Evolutionary conservation across 2,329 filamentous ascomycete genomes (phyloP).

Genomic region (Phaeophleospora eucalypticola): DNA sequence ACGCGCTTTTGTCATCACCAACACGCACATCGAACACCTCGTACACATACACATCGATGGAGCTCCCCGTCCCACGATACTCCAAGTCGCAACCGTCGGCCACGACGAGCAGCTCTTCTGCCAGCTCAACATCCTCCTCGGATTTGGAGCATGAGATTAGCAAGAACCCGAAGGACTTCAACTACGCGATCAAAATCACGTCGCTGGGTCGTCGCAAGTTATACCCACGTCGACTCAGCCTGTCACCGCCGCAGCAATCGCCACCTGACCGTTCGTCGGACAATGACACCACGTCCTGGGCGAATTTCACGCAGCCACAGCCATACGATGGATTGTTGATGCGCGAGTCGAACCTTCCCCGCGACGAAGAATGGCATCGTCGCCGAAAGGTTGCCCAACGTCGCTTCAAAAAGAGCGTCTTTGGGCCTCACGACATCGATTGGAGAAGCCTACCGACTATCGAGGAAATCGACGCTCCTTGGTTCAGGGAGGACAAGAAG

Average conservation of each 20-base stretch:
- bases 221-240: too few species aligned
- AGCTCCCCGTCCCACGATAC: neutral
- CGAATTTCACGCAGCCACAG: too few species aligned
- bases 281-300: too few species aligned
- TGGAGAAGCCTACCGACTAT: slow-evolving; percentile 23
- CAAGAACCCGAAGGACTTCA: too few species aligned
- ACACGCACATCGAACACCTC: neutral
- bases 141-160: neutral
- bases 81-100: neutral
- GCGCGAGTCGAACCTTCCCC: neutral
- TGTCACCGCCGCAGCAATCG: too few species aligned
- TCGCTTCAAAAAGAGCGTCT: slow-evolving; percentile 17
- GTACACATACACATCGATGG: neutral
- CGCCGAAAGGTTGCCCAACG: slow-evolving; percentile 7
- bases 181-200: too few species aligned
- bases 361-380: neutral
- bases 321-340: slow-evolving; percentile 1
- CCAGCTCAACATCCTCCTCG: neutral
- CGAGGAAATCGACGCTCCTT: slow-evolving; percentile 12
- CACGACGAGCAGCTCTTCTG: too few species aligned
- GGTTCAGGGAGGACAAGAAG: slow-evolving; percentile 12
- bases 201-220: too few species aligned
- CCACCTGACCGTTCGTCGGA: too few species aligned
- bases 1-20: neutral
- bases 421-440: slow-evolving; percentile 17